A percentile compares a stretch with the other conserved stretches of the same genome.
These are phyloP conservation scores for Tieghemostelium lacteum DNA, from an alignment of 78 protist species.

Conservation along the genomic window DNA sequence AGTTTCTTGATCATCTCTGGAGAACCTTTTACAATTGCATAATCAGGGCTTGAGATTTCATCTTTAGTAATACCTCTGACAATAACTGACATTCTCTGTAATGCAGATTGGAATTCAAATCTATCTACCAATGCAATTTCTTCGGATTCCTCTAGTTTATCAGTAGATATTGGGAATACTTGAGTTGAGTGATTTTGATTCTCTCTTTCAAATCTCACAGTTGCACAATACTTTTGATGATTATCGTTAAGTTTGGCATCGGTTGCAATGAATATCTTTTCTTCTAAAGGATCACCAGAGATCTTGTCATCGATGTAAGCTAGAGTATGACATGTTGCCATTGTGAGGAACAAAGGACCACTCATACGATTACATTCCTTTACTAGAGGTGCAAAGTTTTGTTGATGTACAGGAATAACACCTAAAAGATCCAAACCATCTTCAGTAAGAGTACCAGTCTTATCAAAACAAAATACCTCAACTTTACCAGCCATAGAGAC, in stretches of 20 bases:
- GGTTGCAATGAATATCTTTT: conserved; percentile 85
- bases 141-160: conserved; percentile 5
- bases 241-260: conserved; percentile 13
- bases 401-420: conserved; percentile 41
- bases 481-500: conserved; percentile 89
- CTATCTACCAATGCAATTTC: conserved; percentile 69
- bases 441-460: conserved; percentile 97
- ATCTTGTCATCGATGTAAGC: conserved; percentile 63
- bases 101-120: conserved; percentile 76
- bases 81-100: conserved; percentile 92
- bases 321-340: conserved; percentile 87
- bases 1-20: conserved; percentile 87
- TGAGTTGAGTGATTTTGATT: background rate
- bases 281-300: conserved; percentile 93
- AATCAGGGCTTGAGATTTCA: background rate
- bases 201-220: background rate
- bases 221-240: conserved; percentile 12
- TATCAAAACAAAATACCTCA: conserved; percentile 89
- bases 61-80: conserved; percentile 30
- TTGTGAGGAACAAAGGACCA: conserved; percentile 38
- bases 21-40: conserved; percentile 89
- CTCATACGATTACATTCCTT: background rate
- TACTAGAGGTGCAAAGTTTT: background rate
- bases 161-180: conserved; percentile 12
- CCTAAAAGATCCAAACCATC: conserved; percentile 92